Evolutionary conservation across 2,329 filamentous ascomycete species (phyloP), one percentile per base, ranked within the genome.

Genomic region (Clonostachys rhizophaga): DNA sequence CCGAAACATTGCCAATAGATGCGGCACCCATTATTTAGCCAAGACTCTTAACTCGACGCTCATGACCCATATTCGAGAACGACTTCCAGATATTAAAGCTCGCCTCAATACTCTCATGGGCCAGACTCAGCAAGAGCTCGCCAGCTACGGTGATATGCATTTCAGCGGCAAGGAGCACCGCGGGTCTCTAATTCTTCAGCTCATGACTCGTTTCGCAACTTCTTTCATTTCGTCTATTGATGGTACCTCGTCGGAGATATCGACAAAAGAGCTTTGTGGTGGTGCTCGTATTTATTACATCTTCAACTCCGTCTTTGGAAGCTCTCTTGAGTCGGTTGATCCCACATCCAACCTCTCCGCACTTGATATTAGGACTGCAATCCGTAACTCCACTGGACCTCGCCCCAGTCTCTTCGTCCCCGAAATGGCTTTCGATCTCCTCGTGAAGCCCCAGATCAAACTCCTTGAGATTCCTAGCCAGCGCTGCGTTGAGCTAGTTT

Each of bases 211-310:
- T 39, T 99, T 99, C 60, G 94, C 94, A 10, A 94, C 90, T 5
- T 96, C 91, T 1, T 99, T 99, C 69, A 97, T 96, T 62, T 92
- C 94, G 6, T 97, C 94, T 12, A 99, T 99, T 52, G 94, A 99
- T 63, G 94, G 94, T 75, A 99, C 94, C 8, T 97, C 92, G 6
- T 96, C 91, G 13, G 92, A 99, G 63, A 99, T 99, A 52, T 97
- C 94, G 16, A 99, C 94, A 36, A 97, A 99, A 69, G 94, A 97
- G 69, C 82, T 97, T 11, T 96, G 91, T 59, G 91, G 91, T 61
- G 91, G 91, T 62, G 91, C 91, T 42, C 83, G 92, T 50, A 96
- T 97, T 61, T 97, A 97, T 72, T 96, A 97, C 70, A 96, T 97
- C 56, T 97, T 96, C 78, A 97, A 97, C 71, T 96, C 91, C 6